Percentiles rank a stretch among this genome's conserved stretches.
These are phyloP conservation scores for Leccinum obscurum DNA, from an alignment of 768 basidiomycete species.

Conservation along the genomic window DNA sequence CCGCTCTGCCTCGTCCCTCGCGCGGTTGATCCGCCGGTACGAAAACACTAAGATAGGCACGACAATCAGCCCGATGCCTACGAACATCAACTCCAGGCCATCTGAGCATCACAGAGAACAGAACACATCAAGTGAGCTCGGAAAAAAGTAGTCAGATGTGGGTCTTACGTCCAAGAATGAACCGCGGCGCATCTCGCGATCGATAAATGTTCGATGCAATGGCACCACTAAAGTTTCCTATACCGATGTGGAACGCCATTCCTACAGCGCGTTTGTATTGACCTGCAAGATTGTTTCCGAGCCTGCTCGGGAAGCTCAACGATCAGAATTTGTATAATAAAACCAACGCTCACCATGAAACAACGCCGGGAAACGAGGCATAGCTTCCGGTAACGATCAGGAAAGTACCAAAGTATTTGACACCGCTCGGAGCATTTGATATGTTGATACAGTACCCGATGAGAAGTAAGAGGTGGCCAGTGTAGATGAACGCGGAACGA, in stretches of 20 bases:
- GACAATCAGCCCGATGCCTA: not conserved
- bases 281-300: constrained; percentile 53
- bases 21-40: not conserved
- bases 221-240: constrained; percentile 66
- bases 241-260: constrained; percentile 53
- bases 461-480: constrained; percentile 48
- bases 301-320: constrained; percentile 39
- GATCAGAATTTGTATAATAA: constrained; percentile 4
- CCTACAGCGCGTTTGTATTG: constrained; percentile 71
- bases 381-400: constrained; percentile 62
- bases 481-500: constrained; percentile 61
- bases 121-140: not conserved
- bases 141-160: not conserved
- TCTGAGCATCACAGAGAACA: not conserved
- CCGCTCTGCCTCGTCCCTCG: not conserved
- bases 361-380: constrained; percentile 55
- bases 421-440: constrained; percentile 48
- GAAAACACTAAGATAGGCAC: not conserved
- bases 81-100: not conserved
- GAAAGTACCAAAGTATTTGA: constrained; percentile 75
- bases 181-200: constrained; percentile 41
- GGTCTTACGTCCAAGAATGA: not conserved
- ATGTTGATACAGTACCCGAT: constrained; percentile 69
- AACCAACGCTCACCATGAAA: constrained; percentile 51
- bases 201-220: constrained; percentile 67